These are phyloP conservation scores for Kandelia obovata DNA, from an alignment of 345 rosid genomes.

Conservation along the genomic window DNA sequence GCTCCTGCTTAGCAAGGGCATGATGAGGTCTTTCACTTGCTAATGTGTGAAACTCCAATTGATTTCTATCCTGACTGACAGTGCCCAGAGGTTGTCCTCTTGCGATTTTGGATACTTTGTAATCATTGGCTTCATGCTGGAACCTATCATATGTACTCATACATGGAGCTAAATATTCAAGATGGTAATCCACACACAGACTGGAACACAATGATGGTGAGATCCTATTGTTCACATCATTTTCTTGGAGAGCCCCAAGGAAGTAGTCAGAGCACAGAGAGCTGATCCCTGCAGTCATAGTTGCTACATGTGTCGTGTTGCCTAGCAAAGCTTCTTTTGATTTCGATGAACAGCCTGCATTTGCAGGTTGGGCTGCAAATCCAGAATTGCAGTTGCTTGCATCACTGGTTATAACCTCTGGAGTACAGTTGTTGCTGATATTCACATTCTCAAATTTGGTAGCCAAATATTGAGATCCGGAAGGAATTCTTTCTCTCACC, in stretches of 20 bases:
- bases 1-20: conserved; percentile 60
- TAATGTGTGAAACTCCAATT: conserved; percentile 20
- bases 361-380: conserved; percentile 24
- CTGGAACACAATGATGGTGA: conserved; percentile 27
- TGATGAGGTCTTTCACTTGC: conserved; percentile 31
- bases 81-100: conserved; percentile 15
- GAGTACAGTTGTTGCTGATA: conserved; percentile 21
- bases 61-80: conserved; percentile 21
- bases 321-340: conserved; percentile 28
- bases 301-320: conserved; percentile 10
- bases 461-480: conserved; percentile 16
- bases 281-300: conserved; percentile 21
- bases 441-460: conserved; percentile 26
- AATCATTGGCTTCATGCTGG: conserved; percentile 14
- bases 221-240: conserved; percentile 27
- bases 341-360: conserved; percentile 13
- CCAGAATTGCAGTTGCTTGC: conserved; percentile 23
- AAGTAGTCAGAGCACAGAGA: conserved; percentile 43
- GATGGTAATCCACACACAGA: conserved; percentile 32
- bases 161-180: conserved; percentile 32
- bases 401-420: conserved; percentile 12
- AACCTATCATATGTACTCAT: conserved; percentile 16
- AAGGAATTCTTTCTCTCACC: conserved; percentile 48
- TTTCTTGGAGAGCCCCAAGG: conserved; percentile 31
- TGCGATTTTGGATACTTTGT: conserved; percentile 26